phyloP scores from a whole-genome alignment of 2,329 filamentous ascomycete species.

The Sporothrix mexicana region DNA sequence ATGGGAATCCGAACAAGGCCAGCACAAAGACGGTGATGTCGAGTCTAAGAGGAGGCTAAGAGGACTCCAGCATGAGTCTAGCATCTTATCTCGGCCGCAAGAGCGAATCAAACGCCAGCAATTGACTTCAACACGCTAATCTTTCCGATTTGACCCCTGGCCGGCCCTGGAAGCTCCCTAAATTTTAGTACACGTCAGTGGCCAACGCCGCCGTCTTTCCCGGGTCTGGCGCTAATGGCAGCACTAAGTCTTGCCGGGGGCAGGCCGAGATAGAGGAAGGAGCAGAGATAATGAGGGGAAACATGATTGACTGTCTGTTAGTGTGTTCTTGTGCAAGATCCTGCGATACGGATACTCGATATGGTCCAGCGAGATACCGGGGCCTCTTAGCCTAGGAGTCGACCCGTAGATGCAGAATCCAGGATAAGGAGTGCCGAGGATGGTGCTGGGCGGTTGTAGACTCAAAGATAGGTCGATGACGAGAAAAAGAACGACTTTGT shows the following conservation, averaged over 20 bases:
- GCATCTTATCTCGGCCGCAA: conserved; percentile 13
- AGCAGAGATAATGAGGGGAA: not conserved
- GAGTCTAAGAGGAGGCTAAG: not conserved
- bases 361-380: conserved; percentile 3
- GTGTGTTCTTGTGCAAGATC: not conserved
- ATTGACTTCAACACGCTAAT: not conserved
- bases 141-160: not conserved
- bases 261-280: not conserved
- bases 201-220: not conserved
- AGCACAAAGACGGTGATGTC: not conserved
- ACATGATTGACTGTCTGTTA: not conserved
- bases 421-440: conserved; percentile 5
- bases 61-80: not conserved
- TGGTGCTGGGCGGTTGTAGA: too few species aligned
- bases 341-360: conserved; percentile 1
- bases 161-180: not conserved
- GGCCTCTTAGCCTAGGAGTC: not conserved
- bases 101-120: not conserved
- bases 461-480: not conserved
- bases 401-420: not conserved
- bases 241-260: conserved; percentile 4
- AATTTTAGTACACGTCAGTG: not conserved
- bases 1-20: not conserved
- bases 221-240: not conserved
- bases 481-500: not conserved